phyloP scores from a whole-genome alignment of 257 asterid genomes.

The Linderniella brevidens region DNA sequence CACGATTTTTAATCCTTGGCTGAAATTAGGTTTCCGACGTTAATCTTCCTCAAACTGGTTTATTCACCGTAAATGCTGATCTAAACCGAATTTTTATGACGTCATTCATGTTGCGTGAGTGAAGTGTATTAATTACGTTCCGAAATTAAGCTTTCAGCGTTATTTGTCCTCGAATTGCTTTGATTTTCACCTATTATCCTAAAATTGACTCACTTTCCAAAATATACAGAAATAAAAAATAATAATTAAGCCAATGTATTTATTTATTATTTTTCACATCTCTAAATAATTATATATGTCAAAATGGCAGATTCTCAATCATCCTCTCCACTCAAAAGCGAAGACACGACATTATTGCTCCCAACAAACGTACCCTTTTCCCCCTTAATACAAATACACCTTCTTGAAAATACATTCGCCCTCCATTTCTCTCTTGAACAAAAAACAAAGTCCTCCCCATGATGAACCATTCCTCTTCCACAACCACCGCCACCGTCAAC shows the following conservation, averaged over 20 bases:
- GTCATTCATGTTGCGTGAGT: too few relatives aligned
- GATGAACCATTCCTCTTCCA: slow-evolving; percentile 32
- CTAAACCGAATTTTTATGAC: too few relatives aligned
- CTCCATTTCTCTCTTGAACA: too few relatives aligned
- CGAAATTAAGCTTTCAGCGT: too few relatives aligned
- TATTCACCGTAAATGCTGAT: too few relatives aligned
- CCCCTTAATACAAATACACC: neutral
- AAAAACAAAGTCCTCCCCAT: neutral
- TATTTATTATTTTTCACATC: neutral
- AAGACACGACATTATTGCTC: slow-evolving; percentile 50
- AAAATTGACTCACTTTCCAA: slow-evolving; percentile 11
- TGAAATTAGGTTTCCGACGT: too few relatives aligned
- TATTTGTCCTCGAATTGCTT: too few relatives aligned
- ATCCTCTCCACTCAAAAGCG: slow-evolving; percentile 59
- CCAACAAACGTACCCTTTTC: slow-evolving; percentile 33
- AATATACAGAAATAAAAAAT: neutral
- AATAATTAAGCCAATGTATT: slow-evolving; percentile 2
- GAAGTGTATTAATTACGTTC: too few relatives aligned
- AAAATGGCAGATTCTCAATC: slow-evolving; percentile 62
- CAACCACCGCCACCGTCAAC: slow-evolving; percentile 59
- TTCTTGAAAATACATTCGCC: neutral
- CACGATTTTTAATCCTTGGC: too few relatives aligned
- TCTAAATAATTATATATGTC: slow-evolving; percentile 7
- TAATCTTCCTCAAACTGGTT: too few relatives aligned
- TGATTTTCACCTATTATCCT: too few relatives aligned